phyloP scores from a whole-genome alignment of 2,329 filamentous ascomycete species.

The Didymella segeticola region DNA sequence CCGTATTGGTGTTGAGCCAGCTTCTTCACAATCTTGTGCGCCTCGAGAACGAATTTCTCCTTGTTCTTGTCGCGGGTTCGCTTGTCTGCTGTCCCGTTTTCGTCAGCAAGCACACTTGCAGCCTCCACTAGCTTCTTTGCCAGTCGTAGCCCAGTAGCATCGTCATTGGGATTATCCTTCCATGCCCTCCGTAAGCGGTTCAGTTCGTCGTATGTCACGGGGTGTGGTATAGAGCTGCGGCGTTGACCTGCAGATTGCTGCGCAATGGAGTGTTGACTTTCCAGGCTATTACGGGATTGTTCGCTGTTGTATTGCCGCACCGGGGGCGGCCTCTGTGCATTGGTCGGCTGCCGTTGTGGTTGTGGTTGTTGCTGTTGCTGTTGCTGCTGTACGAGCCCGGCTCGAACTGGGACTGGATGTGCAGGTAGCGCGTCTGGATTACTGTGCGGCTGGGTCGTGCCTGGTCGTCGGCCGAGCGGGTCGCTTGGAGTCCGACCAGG shows the following conservation, averaged over 20 bases:
- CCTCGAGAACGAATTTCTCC: constrained; percentile 84
- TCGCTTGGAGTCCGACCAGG: constrained; percentile 37
- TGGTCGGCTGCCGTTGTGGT: constrained; percentile 24
- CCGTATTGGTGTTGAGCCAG: constrained; percentile 74
- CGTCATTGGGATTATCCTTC: constrained; percentile 75
- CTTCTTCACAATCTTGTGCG: constrained; percentile 91
- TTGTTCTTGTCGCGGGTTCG: constrained; percentile 68
- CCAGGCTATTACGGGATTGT: constrained; percentile 47
- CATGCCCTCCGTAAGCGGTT: constrained; percentile 74
- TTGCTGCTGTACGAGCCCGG: constrained; percentile 53
- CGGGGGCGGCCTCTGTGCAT: constrained; percentile 56
- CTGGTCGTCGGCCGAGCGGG: constrained; percentile 41
- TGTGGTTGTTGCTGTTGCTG: constrained; percentile 33
- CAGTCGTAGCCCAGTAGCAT: constrained; percentile 72
- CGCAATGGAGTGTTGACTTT: constrained; percentile 28
- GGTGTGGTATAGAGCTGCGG: constrained; percentile 47
- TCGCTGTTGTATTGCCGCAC: constrained; percentile 60
- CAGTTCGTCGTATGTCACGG: constrained; percentile 80
- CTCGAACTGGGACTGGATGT: constrained; percentile 62
- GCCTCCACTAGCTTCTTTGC: constrained; percentile 89
- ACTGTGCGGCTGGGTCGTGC: constrained; percentile 50
- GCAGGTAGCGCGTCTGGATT: constrained; percentile 63
- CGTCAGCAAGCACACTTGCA: constrained; percentile 77
- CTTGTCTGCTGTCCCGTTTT: constrained; percentile 74
- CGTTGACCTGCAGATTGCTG: constrained; percentile 23